phyloP scores from a whole-genome alignment of 139 green algal genomes.

The Marvania coccoides region DNA sequence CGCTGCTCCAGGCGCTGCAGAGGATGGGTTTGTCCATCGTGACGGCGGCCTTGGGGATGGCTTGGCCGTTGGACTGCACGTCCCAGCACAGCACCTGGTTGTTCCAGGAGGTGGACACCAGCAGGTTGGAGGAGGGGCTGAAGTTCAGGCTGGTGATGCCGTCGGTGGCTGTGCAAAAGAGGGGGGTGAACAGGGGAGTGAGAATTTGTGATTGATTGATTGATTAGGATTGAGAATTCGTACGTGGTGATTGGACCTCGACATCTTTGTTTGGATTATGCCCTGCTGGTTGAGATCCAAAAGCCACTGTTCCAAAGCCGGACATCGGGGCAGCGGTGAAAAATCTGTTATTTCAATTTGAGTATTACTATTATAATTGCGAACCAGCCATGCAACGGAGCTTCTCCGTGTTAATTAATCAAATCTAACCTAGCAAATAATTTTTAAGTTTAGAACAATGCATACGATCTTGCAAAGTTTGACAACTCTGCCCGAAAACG shows the following conservation, averaged over 20 bases:
- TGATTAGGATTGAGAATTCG: not conserved
- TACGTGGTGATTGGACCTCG: constrained; percentile 53
- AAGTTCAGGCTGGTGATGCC: constrained; percentile 78
- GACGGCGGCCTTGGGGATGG: constrained; percentile 74
- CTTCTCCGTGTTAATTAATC: too few species aligned
- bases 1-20: constrained; percentile 74
- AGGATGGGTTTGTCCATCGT: constrained; percentile 75
- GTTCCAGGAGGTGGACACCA: constrained; percentile 71
- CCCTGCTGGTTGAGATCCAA: not conserved
- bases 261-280: constrained; percentile 79
- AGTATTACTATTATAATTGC: too few species aligned
- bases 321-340: constrained; percentile 16
- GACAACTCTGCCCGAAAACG: too few species aligned
- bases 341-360: too few species aligned
- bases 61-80: constrained; percentile 49
- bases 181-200: not conserved
- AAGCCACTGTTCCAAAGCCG: not conserved
- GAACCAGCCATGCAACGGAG: too few species aligned
- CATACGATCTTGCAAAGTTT: too few species aligned
- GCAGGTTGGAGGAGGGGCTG: constrained; percentile 73
- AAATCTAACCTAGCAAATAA: too few species aligned
- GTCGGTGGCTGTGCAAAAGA: constrained; percentile 46
- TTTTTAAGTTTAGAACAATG: too few species aligned
- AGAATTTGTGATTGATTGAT: not conserved
- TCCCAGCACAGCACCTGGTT: constrained; percentile 71